Evolutionary conservation across 2,329 filamentous ascomycete genomes (phyloP).

Genomic region (Daldinia sp.): DNA sequence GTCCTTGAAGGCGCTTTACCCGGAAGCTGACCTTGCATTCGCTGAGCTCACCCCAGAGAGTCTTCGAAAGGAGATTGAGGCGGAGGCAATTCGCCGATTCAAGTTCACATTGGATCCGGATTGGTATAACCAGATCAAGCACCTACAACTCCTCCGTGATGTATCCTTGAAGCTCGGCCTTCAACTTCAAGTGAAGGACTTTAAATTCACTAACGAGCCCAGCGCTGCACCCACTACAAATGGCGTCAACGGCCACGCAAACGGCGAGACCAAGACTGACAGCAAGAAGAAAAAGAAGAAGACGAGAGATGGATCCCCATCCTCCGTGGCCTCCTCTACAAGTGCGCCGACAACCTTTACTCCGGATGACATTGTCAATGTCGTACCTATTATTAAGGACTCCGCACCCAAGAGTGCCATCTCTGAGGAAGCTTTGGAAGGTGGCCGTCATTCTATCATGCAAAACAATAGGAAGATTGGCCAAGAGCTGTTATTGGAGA

Average conservation of each 20-base stretch:
- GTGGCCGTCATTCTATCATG: slow-evolving; percentile 93
- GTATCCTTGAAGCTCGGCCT: slow-evolving; percentile 89
- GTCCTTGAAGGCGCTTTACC: slow-evolving; percentile 79
- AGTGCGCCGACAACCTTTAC: slow-evolving; percentile 72
- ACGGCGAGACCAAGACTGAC: slow-evolving; percentile 59
- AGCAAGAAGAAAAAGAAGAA: slow-evolving; percentile 73
- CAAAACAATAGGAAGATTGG: slow-evolving; percentile 96
- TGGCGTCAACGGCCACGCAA: slow-evolving; percentile 56
- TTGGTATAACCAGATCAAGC: slow-evolving; percentile 77
- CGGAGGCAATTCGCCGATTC: slow-evolving; percentile 80
- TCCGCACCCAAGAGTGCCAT: slow-evolving; percentile 90
- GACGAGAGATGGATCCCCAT: slow-evolving; percentile 65
- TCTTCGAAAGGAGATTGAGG: slow-evolving; percentile 76
- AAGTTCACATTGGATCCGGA: slow-evolving; percentile 76
- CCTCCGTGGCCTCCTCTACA: slow-evolving; percentile 58
- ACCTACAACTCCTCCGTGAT: slow-evolving; percentile 89
- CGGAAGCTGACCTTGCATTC: slow-evolving; percentile 84
- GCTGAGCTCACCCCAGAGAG: slow-evolving; percentile 80
- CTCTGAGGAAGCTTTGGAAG: slow-evolving; percentile 95
- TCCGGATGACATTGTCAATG: slow-evolving; percentile 87
- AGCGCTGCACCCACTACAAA: slow-evolving; percentile 52
- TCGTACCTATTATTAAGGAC: slow-evolving; percentile 96
- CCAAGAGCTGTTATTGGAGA: slow-evolving; percentile 95
- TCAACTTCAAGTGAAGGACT: slow-evolving; percentile 85
- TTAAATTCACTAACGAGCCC: slow-evolving; percentile 68